Conservation (phyloP, 306 rosid species). For the Styphnolobium japonicum region DNA sequence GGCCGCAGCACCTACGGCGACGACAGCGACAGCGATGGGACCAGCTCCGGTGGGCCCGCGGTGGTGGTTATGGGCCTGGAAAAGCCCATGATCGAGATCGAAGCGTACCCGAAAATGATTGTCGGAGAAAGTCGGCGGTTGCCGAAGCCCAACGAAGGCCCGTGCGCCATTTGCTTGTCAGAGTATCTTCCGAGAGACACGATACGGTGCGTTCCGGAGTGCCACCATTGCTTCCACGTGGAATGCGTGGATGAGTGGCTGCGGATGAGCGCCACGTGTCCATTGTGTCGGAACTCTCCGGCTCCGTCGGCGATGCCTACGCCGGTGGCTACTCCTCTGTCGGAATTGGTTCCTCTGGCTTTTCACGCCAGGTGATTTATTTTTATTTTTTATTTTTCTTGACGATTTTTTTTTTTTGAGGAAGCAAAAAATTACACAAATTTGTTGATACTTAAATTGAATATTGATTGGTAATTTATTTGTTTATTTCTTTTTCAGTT, state of each 20-base stretch:
- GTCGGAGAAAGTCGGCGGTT: constrained; percentile 54
- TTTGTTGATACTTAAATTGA: too few relatives aligned
- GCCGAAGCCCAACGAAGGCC: constrained; percentile 47
- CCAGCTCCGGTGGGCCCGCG: neutral
- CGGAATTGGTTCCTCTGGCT: constrained; percentile 59
- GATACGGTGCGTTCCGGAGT: constrained; percentile 56
- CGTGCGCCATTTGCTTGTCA: constrained; percentile 56
- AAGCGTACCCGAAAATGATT: constrained; percentile 49
- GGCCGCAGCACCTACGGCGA: too few relatives aligned
- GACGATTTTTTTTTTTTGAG: too few relatives aligned
- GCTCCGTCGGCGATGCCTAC: constrained; percentile 43
- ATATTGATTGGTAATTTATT: too few relatives aligned
- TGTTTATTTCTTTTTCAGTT: too few relatives aligned
- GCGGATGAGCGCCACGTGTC: constrained; percentile 56
- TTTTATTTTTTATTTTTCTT: neutral
- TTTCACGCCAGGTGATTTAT: constrained; percentile 52
- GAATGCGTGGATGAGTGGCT: constrained; percentile 66
- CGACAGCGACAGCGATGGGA: too few relatives aligned
- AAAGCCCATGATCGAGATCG: constrained; percentile 45
- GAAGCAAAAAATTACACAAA: too few relatives aligned
- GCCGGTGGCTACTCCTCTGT: constrained; percentile 36
- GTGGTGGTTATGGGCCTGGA: constrained; percentile 48
- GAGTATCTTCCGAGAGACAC: constrained; percentile 52
- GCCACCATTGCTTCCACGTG: constrained; percentile 63
- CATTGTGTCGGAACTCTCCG: constrained; percentile 64